These are phyloP conservation scores for Medicago arabica DNA, from an alignment of 306 rosid species.

Conservation along the genomic window DNA sequence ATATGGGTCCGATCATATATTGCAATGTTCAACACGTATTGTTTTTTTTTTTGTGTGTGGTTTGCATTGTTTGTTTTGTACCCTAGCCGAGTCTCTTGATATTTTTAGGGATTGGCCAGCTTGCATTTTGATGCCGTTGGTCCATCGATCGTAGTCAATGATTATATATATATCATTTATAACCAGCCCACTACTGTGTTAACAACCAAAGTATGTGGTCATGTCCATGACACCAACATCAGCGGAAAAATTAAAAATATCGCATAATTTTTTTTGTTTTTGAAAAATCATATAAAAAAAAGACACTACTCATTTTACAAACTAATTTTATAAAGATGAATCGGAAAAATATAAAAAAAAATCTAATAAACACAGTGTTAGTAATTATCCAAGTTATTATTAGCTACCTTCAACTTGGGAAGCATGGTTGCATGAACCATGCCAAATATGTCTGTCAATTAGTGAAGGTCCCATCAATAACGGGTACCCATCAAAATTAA, in stretches of 20 bases:
- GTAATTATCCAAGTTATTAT: background rate
- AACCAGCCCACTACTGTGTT: background rate
- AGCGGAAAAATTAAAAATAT: too few relatives aligned
- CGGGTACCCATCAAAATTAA: background rate
- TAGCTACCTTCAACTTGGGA: constrained; percentile 13
- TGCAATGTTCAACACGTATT: constrained; percentile 3
- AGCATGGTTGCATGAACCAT: background rate
- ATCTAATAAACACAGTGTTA: too few relatives aligned
- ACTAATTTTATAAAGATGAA: too few relatives aligned
- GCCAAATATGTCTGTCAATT: background rate
- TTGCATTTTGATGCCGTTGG: constrained; percentile 16
- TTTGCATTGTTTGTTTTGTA: constrained; percentile 8
- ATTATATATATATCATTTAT: background rate
- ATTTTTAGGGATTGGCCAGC: constrained; percentile 36
- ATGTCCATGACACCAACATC: too few relatives aligned
- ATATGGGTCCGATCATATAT: constrained; percentile 4
- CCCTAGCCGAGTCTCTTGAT: background rate
- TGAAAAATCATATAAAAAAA: too few relatives aligned
- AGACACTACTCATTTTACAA: too few relatives aligned
- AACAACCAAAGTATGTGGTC: too few relatives aligned
- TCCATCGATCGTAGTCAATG: background rate
- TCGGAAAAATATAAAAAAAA: too few relatives aligned
- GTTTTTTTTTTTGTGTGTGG: background rate
- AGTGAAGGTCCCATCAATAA: background rate
- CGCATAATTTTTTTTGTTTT: too few relatives aligned